Evolutionary conservation across 116 monocot species (phyloP), one percentile per base, ranked within the genome.

Genomic region (Thalassia testudinum): DNA sequence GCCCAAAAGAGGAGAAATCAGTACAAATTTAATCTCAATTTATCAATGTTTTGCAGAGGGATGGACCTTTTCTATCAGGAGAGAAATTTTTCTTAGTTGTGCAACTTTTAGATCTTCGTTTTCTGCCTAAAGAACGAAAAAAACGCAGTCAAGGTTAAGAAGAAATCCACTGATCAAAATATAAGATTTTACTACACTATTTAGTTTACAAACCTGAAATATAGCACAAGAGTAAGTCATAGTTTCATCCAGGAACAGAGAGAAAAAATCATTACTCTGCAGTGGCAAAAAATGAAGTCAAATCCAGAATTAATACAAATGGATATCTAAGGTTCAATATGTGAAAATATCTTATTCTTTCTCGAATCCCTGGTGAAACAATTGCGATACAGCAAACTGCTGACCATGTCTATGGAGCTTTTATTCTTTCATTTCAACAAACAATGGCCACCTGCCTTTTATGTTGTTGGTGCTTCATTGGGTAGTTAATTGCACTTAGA

Each of bases 211-310:
- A 37, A 60, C 86, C 92, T 92, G 75, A 49, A 87, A 92, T 60
- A 87, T 64, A 23, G 87, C 92, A 69, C 68, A 87, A 12, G 92
- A 97, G 57, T 97, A 97, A 30, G 79, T 79, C 97, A 97, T 97
- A 48, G 97, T 82, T 34, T 89, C 77, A 48, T 97, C 97, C 54
- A 97, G 72, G 60, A 97, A 89, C 40, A 97, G 65, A 25, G 82
- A 70, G 67, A 97, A 97, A 37, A 97, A 81, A 16, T 89, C 89
- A 50, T 97, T 97, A 47, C 97, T 97, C 97, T 97, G 58, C 24
- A 50, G 24, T 14, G 17, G 12, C 37, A 50, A 22, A 23, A 29
- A 49, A 19, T 43, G 20, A 61, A 20, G 14, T 23, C 24, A 25
- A 17, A 51, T 23, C 2, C 6, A 51, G 20, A 4, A 1, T 4